Conservation (phyloP, 2,329 filamentous ascomycete species). For the Botrytis fragariae region DNA sequence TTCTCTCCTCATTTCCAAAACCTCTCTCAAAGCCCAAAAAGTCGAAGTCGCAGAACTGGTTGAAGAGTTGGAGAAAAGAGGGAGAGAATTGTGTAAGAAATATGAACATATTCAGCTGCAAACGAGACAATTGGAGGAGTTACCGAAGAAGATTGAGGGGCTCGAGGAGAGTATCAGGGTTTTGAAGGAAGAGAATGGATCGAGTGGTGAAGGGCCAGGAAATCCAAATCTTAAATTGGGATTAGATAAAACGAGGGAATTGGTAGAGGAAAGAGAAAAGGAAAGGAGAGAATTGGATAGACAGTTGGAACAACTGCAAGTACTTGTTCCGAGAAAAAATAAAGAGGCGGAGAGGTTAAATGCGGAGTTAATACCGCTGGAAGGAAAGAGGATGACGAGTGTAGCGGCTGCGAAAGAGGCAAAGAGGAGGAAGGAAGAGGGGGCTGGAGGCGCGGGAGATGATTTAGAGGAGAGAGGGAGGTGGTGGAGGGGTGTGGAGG, state of each 20-base stretch:
- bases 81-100: constrained; percentile 54
- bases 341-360: constrained; percentile 66
- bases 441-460: constrained; percentile 64
- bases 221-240: constrained; percentile 51
- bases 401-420: constrained; percentile 69
- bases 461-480: constrained; percentile 73
- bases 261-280: constrained; percentile 51
- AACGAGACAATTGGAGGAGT: constrained; percentile 48
- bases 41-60: constrained; percentile 73
- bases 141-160: constrained; percentile 50
- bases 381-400: constrained; percentile 63
- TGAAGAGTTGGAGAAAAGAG: constrained; percentile 64
- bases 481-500: constrained; percentile 72
- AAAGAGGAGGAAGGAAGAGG: constrained; percentile 63
- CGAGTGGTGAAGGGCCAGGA: constrained; percentile 38
- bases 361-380: constrained; percentile 65
- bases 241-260: constrained; percentile 53
- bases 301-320: constrained; percentile 61
- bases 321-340: constrained; percentile 61
- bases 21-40: constrained; percentile 75
- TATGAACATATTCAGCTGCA: constrained; percentile 53
- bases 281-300: constrained; percentile 58
- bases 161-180: constrained; percentile 50
- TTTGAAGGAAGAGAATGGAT: constrained; percentile 44
- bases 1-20: constrained; percentile 68